These are phyloP conservation scores for Sarocladiaceae sp. DNA, from an alignment of 2,329 filamentous ascomycete species.

Conservation along the genomic window DNA sequence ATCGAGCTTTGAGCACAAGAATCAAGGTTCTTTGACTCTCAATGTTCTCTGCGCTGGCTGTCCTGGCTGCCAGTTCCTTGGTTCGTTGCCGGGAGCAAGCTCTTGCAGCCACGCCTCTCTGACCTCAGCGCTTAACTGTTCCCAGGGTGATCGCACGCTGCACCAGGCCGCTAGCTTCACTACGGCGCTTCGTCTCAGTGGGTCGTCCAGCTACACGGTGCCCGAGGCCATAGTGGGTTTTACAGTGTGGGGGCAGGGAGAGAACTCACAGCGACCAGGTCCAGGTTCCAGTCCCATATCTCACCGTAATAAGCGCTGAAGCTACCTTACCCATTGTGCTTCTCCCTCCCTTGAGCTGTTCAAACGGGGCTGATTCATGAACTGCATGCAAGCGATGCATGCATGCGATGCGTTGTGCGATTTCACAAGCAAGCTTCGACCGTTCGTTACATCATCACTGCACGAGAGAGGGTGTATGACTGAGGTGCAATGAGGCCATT, in stretches of 20 bases:
- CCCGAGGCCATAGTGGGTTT: not conserved
- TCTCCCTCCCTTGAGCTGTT: slow-evolving; percentile 1
- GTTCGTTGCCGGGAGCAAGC: not conserved
- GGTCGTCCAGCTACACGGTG: not conserved
- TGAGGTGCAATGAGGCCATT: slow-evolving; percentile 1
- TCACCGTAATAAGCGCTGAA: slow-evolving; percentile 4
- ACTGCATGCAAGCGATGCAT: no score
- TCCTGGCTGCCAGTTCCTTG: not conserved
- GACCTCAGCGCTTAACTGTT: not conserved
- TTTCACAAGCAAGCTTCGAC: no score
- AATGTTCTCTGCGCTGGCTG: not conserved
- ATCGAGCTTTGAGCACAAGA: not conserved
- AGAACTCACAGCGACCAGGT: no score
- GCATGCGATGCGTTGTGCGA: no score
- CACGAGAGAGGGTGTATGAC: not conserved
- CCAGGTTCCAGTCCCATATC: not conserved
- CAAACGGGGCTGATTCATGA: not conserved
- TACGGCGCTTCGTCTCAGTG: not conserved
- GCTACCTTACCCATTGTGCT: not conserved
- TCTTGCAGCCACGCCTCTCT: no score
- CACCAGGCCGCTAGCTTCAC: not conserved
- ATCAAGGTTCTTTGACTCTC: not conserved
- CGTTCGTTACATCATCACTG: slow-evolving; percentile 1
- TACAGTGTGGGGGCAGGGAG: slow-evolving; percentile 4
- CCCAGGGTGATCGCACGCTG: not conserved